phyloP scores from a whole-genome alignment of 208 protist genomes.

The Trypanosoma vivax region DNA sequence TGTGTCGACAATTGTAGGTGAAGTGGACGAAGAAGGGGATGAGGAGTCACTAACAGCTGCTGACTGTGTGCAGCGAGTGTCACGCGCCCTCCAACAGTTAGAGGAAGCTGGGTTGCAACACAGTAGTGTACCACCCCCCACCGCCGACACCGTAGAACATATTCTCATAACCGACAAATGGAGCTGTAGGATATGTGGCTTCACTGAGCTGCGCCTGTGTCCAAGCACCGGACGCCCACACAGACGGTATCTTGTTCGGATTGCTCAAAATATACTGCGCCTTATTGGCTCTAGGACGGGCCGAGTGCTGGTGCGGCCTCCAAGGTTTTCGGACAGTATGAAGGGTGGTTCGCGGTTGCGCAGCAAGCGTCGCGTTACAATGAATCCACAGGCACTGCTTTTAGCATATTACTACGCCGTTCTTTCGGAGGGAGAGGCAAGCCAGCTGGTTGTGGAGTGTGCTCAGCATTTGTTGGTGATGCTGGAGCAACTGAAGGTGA shows the following conservation, averaged over 20 bases:
- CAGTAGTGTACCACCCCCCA: constrained; percentile 15
- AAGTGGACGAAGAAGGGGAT: no score
- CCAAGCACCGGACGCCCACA: constrained; percentile 51
- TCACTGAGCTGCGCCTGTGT: constrained; percentile 29
- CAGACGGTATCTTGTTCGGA: constrained; percentile 48
- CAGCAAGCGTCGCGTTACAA: constrained; percentile 43
- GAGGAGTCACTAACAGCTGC: neutral
- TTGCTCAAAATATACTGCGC: constrained; percentile 55
- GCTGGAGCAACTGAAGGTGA: constrained; percentile 41
- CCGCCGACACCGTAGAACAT: constrained; percentile 53
- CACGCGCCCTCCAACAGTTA: constrained; percentile 28
- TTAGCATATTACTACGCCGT: constrained; percentile 66
- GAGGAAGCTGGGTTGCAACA: constrained; percentile 47
- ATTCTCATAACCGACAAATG: constrained; percentile 68
- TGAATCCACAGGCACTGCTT: constrained; percentile 70
- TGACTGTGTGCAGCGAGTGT: constrained; percentile 34
- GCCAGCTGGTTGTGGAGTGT: constrained; percentile 37
- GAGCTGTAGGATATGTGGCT: constrained; percentile 46
- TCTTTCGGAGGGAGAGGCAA: constrained; percentile 14
- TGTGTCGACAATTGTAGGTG: no score
- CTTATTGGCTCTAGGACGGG: constrained; percentile 47
- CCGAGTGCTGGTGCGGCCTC: constrained; percentile 39
- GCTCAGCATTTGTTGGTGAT: constrained; percentile 61
- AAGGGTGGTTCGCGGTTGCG: constrained; percentile 53
- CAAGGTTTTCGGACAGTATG: constrained; percentile 40